These are phyloP conservation scores for Myxozyma vanderwaltii DNA, from an alignment of 805 yeast genomes.

Conservation along the genomic window DNA sequence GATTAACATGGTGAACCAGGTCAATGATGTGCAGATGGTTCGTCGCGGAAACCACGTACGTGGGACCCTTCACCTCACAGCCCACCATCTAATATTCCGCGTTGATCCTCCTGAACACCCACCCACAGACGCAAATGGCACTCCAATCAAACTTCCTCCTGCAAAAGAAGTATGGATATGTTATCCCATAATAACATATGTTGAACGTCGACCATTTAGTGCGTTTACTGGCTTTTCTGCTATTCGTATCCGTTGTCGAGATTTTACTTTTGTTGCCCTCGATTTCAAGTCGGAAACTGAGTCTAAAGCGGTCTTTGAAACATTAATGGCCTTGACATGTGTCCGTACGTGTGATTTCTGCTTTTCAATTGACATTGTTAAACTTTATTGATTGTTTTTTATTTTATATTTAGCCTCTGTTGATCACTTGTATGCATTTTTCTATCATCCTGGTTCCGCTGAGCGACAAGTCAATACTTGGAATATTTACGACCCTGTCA, in stretches of 20 bases:
- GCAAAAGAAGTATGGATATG: slow-evolving; percentile 80
- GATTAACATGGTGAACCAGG: slow-evolving; percentile 40
- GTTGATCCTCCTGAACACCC: slow-evolving; percentile 19
- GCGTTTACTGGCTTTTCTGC: slow-evolving; percentile 47
- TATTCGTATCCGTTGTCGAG: slow-evolving; percentile 76
- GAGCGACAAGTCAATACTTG: slow-evolving; percentile 72
- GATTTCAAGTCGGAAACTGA: slow-evolving; percentile 63
- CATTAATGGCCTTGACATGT: slow-evolving; percentile 67
- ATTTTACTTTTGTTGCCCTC: slow-evolving; percentile 77
- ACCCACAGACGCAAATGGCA: slow-evolving; percentile 27
- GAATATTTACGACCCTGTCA: slow-evolving; percentile 61
- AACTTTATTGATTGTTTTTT: too few species aligned
- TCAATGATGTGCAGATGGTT: slow-evolving; percentile 55
- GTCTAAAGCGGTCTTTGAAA: slow-evolving; percentile 72
- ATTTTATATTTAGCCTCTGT: slow-evolving; percentile 46
- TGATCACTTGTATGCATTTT: slow-evolving; percentile 74
- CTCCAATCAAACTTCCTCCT: neutral
- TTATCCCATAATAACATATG: slow-evolving; percentile 70
- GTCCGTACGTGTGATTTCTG: slow-evolving; percentile 41
- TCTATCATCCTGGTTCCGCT: slow-evolving; percentile 71
- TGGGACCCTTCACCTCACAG: slow-evolving; percentile 69
- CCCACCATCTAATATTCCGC: slow-evolving; percentile 72
- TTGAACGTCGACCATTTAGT: slow-evolving; percentile 48
- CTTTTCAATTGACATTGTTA: too few species aligned
- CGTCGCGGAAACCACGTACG: slow-evolving; percentile 57